Evolutionary conservation across 108 stramenopile species (phyloP), one percentile per base, ranked within the genome.

Genomic region (Cyclostephanos tholiformis): DNA sequence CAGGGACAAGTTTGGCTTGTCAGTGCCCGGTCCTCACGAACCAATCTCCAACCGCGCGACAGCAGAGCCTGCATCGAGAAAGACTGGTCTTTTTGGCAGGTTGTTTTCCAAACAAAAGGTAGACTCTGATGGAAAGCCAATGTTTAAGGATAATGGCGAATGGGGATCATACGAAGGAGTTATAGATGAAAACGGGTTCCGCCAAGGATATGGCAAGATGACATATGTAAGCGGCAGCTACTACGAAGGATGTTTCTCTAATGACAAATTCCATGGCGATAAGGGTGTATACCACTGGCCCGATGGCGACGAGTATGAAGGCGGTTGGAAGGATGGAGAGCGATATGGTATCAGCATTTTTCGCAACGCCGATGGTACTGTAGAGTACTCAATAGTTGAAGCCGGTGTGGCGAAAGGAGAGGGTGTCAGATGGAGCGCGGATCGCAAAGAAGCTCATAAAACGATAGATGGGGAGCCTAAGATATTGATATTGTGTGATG

Each of bases 171-270:
- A 65, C 50, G 53, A 41, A 19, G 72, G 72, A 49, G 63, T 56
- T 20, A 4, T 65, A 1, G 41, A 64, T 17, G 67, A 14, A 0
- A 57, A 43, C 20, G 72, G 72, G 14, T 43, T 39, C 19, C 63
- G 72, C 10, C 63, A 64, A 13, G 72, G 72, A n/a, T 9, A 65
- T 20, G 72, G 72, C 22, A 74, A 65, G 35, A 74, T 65, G 63
- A 35, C 61, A 1, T 74, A 65, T 27, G 72, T 30, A 8, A 49
- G 30, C 13, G 72, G 72, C 26, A 29, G 19, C 39, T 62, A 44
- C 22, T 74, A 74, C 36, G 72, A 74, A 22, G 72, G 72, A 30
- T 26, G 29, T 8, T 71, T 71, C 60, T 11, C 22, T 6, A 20
- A 71, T 49, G 70, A 71, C 61, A 61, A 61, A 60, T 71, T 32